phyloP scores from a whole-genome alignment of 768 basidiomycete genomes.

The Paxillus ammoniavirescens region DNA sequence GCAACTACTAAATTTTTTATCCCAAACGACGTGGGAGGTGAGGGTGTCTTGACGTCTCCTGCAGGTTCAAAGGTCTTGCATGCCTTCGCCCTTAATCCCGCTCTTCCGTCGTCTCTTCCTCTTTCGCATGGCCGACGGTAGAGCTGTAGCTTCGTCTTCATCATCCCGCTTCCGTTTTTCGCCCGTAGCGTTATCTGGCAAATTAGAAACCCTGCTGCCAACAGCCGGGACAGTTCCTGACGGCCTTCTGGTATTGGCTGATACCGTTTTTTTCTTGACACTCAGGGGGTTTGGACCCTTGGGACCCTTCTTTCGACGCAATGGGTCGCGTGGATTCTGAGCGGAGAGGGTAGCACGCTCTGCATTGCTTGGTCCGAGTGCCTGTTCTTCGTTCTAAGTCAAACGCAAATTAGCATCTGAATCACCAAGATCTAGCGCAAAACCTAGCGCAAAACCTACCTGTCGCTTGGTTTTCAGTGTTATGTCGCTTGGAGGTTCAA shows the following conservation, averaged over 20 bases:
- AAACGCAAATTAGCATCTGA: neutral
- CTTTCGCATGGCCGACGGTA: neutral
- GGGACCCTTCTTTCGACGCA: conserved; percentile 63
- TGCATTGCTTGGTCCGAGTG: conserved; percentile 48
- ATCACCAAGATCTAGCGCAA: neutral
- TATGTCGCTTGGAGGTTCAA: conserved; percentile 83
- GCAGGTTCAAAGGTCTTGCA: neutral
- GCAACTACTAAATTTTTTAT: too few relatives aligned
- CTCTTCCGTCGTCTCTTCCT: conserved; percentile 26
- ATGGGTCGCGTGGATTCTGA: conserved; percentile 32
- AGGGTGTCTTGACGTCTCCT: too few relatives aligned
- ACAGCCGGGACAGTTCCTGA: neutral
- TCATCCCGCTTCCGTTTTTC: conserved; percentile 19
- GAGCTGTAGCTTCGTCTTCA: neutral
- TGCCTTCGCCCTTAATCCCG: neutral
- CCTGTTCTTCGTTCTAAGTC: conserved; percentile 62
- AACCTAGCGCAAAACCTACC: conserved; percentile 39
- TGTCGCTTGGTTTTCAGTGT: conserved; percentile 68
- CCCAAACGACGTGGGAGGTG: too few relatives aligned
- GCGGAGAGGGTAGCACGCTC: conserved; percentile 46
- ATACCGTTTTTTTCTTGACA: conserved; percentile 77
- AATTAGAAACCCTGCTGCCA: neutral
- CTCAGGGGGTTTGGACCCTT: conserved; percentile 93
- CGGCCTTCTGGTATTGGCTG: neutral
- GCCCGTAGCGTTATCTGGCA: neutral